phyloP scores from a whole-genome alignment of 441 rosid genomes.

The Bruguiera hainesii region DNA sequence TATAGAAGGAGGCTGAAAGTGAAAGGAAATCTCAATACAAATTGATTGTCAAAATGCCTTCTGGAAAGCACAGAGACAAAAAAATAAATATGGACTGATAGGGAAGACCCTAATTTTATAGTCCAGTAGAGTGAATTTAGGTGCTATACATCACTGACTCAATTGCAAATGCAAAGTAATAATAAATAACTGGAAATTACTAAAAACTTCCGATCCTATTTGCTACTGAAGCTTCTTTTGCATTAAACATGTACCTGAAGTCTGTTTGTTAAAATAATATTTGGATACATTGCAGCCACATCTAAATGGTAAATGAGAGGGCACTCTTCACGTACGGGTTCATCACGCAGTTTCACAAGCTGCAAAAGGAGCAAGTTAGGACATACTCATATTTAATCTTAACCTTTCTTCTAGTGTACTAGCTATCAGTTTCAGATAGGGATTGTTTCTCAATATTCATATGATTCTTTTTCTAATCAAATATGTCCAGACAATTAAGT shows the following conservation, averaged over 20 bases:
- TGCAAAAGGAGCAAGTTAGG: constrained; percentile 36
- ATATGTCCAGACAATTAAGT: too few species aligned
- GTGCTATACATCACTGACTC: too few species aligned
- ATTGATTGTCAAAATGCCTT: constrained; percentile 12
- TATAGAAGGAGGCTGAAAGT: constrained; percentile 89
- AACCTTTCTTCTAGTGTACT: neutral
- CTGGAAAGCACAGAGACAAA: neutral
- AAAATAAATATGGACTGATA: neutral
- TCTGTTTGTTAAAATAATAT: constrained; percentile 97
- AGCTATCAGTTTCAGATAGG: neutral
- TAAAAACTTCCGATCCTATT: too few species aligned
- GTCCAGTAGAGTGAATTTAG: neutral
- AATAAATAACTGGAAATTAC: too few species aligned
- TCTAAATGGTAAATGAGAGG: constrained; percentile 98
- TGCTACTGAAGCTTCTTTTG: too few species aligned
- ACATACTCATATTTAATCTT: neutral
- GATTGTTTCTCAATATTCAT: too few species aligned
- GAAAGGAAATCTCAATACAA: constrained; percentile 21
- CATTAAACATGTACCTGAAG: constrained; percentile 64
- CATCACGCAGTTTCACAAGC: constrained; percentile 79
- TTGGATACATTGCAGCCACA: constrained; percentile 99
- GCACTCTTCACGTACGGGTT: constrained; percentile 85
- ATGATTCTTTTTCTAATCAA: too few species aligned
- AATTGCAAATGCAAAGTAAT: too few species aligned
- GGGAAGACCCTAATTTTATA: neutral